Evolutionary conservation across 441 rosid species (phyloP).

Genomic region (Croton laevigatus): DNA sequence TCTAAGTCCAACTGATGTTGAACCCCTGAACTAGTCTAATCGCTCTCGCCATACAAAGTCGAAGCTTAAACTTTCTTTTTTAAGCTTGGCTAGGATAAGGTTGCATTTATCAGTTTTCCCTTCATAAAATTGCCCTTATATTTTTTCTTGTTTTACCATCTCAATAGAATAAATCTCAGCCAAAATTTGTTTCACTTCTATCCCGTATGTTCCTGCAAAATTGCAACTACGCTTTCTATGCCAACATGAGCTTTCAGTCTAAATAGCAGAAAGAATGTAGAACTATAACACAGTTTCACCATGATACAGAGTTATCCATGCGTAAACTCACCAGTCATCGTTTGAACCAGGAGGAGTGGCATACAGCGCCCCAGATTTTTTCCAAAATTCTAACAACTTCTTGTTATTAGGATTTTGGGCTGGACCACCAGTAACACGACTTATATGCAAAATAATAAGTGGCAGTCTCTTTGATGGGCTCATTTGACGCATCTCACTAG

Average conservation of each 20-base stretch:
- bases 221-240: neutral
- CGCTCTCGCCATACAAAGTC: no score
- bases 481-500: conserved; percentile 43
- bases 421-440: conserved; percentile 66
- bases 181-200: no score
- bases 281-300: neutral
- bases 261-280: neutral
- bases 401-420: conserved; percentile 57
- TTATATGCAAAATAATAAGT: conserved; percentile 74
- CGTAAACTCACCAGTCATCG: conserved; percentile 76
- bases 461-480: conserved; percentile 79
- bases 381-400: conserved; percentile 67
- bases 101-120: no score
- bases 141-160: no score
- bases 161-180: no score
- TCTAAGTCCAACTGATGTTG: neutral
- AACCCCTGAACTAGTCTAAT: neutral
- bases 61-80: no score
- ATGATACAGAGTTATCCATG: neutral
- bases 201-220: no score
- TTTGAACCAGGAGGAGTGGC: conserved; percentile 86
- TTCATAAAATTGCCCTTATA: no score
- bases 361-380: conserved; percentile 69
- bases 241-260: neutral
- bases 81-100: no score